Evolutionary conservation across 257 asterid species (phyloP), one percentile per base, ranked within the genome.

Genomic region (Gentiana dahurica): DNA sequence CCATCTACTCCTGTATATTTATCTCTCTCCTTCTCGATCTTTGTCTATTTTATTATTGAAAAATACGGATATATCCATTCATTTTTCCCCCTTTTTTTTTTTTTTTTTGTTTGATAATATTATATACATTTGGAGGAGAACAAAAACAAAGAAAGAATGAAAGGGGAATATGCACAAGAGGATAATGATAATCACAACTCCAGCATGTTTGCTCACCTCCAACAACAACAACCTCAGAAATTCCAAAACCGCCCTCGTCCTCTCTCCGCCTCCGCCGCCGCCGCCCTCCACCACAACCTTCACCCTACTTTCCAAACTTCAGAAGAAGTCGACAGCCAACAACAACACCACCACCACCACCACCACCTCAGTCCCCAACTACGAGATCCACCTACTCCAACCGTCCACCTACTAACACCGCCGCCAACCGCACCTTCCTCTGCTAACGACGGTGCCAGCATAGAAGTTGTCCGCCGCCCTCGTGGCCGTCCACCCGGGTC

Each of bases 401-500:
- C 44, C 2, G 10, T 66, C 4, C 57, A 36, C 43, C 55, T 46
- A 15, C 46, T 41, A 5, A 7, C 46, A 41, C 46, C 46, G 46
- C 46, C 46, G 9, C 64, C 35, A 39, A 12, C 41, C 3, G 53
- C 66, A 5, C 73, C 59, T 1, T 67, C 73, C 34, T 44, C 75
- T 1, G 61, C 60, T 12, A 55, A 64, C 73, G 95, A 83, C 58
- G 95, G 90, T 45, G 86, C 90, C 35, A 56, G 79, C 44, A 86
- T 86, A 34, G 95, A 86, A 13, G 82, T 83, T 6, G 74, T 68
- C 54, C 95, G 95, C 36, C 87, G 95, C 51, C 90, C 95, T 10
- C 89, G 94, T 0, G 95, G 95, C 36, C 79, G 95, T 2, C 94
- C 93, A 0, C 89, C 89, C 0, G 95, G 95, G 1, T 83, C 95